Base-by-base conservation (phyloP, 2,329 filamentous ascomycete species). In the Sordariomycetes sp. region DNA sequence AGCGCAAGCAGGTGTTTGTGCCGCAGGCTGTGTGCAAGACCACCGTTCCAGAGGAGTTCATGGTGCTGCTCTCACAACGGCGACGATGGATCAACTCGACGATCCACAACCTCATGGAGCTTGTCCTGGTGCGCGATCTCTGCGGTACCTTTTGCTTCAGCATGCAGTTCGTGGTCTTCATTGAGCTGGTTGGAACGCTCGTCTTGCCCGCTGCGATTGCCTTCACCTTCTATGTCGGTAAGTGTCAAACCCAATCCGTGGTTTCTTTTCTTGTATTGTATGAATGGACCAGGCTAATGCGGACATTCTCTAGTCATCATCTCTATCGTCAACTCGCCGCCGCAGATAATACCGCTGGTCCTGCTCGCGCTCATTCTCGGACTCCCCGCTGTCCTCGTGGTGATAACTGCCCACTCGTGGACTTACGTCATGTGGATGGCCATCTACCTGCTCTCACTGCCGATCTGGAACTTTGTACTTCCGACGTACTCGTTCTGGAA, bases 111-210 rank as follows among this genome's bases (percentile, higher is more conserved):
- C 78, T 99, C 52, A 97, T 99, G 89, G 94, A 99, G 73, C 83
- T 99, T 60, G 86, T 97, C 57, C 82, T 99, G 37, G 95, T 99
- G 52, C 85, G 92, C 63, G 94, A 99, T 76, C 82, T 99, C 18
- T 99, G 94, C 69, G 94, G 94, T 64, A 99, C 94, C 3, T 99
- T 99, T 77, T 99, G 95, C 79, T 99, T 99, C 79, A 96, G 90
- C 72, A 99, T 99, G 94, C 94, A 99, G 74, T 99, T 99, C 70
- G 87, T 99, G 63, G 88, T 99, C 62, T 96, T 92, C 70, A 89
- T 99, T 68, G 94, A 99, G 74, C 79, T 99, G 58, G 82, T 97
- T 58, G 94, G 94, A 66, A 99, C 95, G 1, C 79, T 99, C 58
- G 94, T 99, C 12, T 80, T 99, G 24, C 94, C 94, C 2, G 95